Conservation (phyloP, 495 filamentous ascomycete species). For the Poronia punctata region DNA sequence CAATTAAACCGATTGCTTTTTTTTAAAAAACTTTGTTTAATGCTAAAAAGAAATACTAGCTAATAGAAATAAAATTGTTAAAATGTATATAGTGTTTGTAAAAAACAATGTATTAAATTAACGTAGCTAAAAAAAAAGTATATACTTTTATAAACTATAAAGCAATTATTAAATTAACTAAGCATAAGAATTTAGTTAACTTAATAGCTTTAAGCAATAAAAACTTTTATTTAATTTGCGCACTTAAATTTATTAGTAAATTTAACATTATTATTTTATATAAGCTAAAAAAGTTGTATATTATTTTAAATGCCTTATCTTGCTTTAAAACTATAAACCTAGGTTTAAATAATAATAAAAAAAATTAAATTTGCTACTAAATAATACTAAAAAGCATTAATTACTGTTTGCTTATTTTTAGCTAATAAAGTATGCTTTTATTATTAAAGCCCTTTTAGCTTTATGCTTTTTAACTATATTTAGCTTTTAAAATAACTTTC, state of each 20-base stretch:
- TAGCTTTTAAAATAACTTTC: background rate
- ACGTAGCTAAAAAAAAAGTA: background rate
- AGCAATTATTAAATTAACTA: background rate
- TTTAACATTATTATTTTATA: constrained; percentile 2
- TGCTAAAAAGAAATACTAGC: background rate
- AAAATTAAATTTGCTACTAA: background rate
- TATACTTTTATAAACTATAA: constrained; percentile 1
- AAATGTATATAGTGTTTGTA: background rate
- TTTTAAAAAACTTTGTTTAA: background rate
- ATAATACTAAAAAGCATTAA: constrained; percentile 3
- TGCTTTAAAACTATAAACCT: background rate
- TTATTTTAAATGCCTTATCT: constrained; percentile 4
- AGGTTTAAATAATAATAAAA: background rate
- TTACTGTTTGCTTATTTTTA: no score
- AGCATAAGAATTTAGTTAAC: background rate
- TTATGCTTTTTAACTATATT: background rate
- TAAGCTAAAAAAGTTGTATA: constrained; percentile 3
- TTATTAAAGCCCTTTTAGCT: background rate
- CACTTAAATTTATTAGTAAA: constrained; percentile 1
- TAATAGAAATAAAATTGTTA: constrained; percentile 1
- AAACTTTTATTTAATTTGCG: background rate
- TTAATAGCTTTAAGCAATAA: constrained; percentile 2
- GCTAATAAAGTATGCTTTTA: constrained; percentile 1
- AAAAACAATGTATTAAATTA: background rate
- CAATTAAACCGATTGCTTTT: background rate